Evolutionary conservation across 108 stramenopile species (phyloP), one percentile per base, ranked within the genome.

Genomic region (Pseudonitzschia delicatissima): DNA sequence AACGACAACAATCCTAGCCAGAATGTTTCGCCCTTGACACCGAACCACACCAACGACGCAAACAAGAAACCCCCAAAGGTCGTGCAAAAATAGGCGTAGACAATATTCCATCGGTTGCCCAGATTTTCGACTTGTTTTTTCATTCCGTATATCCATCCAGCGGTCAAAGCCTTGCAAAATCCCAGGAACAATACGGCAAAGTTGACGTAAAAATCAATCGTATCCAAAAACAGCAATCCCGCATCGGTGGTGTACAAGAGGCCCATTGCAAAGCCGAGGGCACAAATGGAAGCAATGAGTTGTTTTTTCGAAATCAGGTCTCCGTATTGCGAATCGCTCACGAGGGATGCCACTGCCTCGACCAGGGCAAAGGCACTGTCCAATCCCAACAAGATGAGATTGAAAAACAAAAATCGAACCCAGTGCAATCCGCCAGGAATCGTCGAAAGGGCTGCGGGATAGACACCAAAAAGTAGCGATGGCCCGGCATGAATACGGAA

Each of bases 351-450:
- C 23, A 76, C 45, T 15, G 60, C 81, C 39, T 85, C 84, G 26
- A 77, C 33, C 26, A 83, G 69, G 34, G 77, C 74, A 69, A 82
- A 82, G 12, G 85, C 82, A 32, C 74, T 72, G 45, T 86, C 77
- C 35, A 86, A 52, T 6, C 85, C 85, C 4, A 86, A 62, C 33
- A 81, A 27, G 58, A 80, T 75, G 17, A 86, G 40, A 59, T 68
- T 77, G n/a, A 83, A 27, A 31, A 78, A 83, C 28, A 86, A 66
- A 5, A 81, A 42, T 37, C 79, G 51, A 13, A 81, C 74, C 79
- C 82, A 82, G 47, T 78, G 79, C 11, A 74, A 23, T 2, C 77
- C 85, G 13, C 70, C 79, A 0, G 67, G 69, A 13, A 86, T 45
- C 15, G 73, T 70, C 8, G 71, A 68, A 9, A 86, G 57, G 7